Evolutionary conservation across 2,329 filamentous ascomycete species (phyloP).

Genomic region (Podosphaera fusca): DNA sequence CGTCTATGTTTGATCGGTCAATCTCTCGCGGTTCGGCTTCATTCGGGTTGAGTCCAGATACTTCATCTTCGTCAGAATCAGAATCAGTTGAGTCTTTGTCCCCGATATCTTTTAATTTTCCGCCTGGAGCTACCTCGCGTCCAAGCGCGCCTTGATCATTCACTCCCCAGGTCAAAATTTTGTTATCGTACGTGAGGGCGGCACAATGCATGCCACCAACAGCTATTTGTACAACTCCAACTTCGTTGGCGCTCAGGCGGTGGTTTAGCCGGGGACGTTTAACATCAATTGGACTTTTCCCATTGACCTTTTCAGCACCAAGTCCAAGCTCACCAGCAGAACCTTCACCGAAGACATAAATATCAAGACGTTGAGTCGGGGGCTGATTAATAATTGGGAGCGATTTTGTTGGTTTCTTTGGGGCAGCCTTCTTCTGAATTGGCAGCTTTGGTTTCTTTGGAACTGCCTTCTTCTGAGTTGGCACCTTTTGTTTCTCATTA

Average conservation of each 20-base stretch:
- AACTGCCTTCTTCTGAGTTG: neutral
- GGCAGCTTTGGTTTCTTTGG: constrained; percentile 1
- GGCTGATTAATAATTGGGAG: constrained; percentile 34
- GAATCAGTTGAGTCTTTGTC: constrained; percentile 22
- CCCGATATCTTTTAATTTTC: constrained; percentile 34
- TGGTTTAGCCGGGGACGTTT: constrained; percentile 51
- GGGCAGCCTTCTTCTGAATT: constrained; percentile 1
- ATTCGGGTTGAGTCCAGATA: constrained; percentile 39
- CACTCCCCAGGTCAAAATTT: constrained; percentile 68
- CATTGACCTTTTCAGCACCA: constrained; percentile 37
- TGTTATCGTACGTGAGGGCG: constrained; percentile 57
- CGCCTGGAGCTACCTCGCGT: constrained; percentile 46
- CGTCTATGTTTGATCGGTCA: constrained; percentile 32
- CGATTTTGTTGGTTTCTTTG: constrained; percentile 14
- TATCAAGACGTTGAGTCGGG: constrained; percentile 39
- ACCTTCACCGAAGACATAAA: constrained; percentile 65
- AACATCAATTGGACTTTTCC: constrained; percentile 42
- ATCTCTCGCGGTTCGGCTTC: constrained; percentile 45
- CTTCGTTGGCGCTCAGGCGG: constrained; percentile 28
- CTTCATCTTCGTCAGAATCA: constrained; percentile 26
- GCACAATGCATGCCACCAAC: constrained; percentile 66
- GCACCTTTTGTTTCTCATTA: neutral
- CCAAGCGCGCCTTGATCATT: constrained; percentile 69
- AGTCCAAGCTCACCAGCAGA: constrained; percentile 64
- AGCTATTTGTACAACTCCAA: constrained; percentile 51